phyloP scores from a whole-genome alignment of 192 early-diverging fungal species.

The Entrophospora sp. region DNA sequence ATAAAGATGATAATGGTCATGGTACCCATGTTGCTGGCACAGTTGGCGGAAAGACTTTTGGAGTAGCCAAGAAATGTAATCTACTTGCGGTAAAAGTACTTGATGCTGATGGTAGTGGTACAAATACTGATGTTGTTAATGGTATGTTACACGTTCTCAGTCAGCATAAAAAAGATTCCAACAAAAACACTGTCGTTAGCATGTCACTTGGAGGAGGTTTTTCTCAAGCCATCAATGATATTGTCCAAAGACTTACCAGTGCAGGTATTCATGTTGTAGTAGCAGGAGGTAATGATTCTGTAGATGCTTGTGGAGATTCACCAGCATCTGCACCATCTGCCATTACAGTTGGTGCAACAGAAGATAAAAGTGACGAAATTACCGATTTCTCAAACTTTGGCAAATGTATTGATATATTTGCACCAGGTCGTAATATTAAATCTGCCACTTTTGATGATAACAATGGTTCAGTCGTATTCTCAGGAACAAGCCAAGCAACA shows the following conservation, averaged over 20 bases:
- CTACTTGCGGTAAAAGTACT: slow-evolving; percentile 52
- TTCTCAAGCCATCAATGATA: slow-evolving; percentile 19
- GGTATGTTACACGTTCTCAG: slow-evolving; percentile 49
- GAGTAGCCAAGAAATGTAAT: slow-evolving; percentile 50
- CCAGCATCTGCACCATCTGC: slow-evolving; percentile 43
- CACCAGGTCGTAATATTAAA: slow-evolving; percentile 61
- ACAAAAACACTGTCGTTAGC: slow-evolving; percentile 24
- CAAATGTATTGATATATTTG: slow-evolving; percentile 89
- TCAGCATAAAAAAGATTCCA: not conserved
- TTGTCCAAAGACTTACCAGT: slow-evolving; percentile 27
- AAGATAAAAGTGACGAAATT: slow-evolving; percentile 60
- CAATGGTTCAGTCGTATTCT: slow-evolving; percentile 24
- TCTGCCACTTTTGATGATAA: slow-evolving; percentile 35
- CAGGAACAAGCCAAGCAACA: slow-evolving; percentile 51
- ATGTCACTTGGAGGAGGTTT: slow-evolving; percentile 30
- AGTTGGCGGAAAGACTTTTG: slow-evolving; percentile 54
- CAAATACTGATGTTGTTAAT: slow-evolving; percentile 39
- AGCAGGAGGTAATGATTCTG: slow-evolving; percentile 51
- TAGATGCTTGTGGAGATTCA: slow-evolving; percentile 38
- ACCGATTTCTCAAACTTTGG: slow-evolving; percentile 81
- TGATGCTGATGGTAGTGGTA: slow-evolving; percentile 37
- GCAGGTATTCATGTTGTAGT: slow-evolving; percentile 45
- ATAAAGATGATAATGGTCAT: slow-evolving; percentile 38
- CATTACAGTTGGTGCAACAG: slow-evolving; percentile 76
- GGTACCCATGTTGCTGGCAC: slow-evolving; percentile 83